Evolutionary conservation across 2,329 filamentous ascomycete genomes (phyloP).

Genomic region (Sporothrix curviconia): DNA sequence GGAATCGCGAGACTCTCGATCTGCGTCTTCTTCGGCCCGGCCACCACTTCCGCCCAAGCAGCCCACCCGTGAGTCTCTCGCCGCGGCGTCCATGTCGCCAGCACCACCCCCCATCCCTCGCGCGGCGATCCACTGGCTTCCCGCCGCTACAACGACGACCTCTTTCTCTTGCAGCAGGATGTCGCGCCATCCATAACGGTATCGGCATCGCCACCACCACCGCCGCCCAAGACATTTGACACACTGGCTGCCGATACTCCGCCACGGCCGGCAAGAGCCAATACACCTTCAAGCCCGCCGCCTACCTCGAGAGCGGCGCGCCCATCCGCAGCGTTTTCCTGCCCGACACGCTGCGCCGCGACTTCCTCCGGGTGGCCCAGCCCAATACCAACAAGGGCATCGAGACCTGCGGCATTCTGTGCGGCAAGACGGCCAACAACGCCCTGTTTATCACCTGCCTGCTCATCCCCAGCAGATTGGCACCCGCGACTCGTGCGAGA

Average conservation of each 20-base stretch:
- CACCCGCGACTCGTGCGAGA: constrained; percentile 92
- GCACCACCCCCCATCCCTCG: constrained; percentile 7
- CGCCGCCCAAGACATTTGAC: not conserved
- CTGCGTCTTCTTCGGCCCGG: constrained; percentile 12
- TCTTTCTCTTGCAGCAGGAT: constrained; percentile 1
- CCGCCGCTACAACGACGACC: constrained; percentile 1
- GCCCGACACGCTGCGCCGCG: constrained; percentile 63
- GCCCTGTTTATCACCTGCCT: constrained; percentile 85
- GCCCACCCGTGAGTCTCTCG: not conserved
- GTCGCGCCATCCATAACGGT: too few species aligned
- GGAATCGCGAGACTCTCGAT: constrained; percentile 25
- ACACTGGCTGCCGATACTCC: constrained; percentile 2
- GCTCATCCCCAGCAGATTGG: constrained; percentile 87
- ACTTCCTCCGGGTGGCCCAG: constrained; percentile 68
- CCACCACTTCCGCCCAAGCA: constrained; percentile 35
- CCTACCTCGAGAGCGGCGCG: constrained; percentile 82
- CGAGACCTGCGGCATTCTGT: constrained; percentile 93
- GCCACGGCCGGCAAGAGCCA: constrained; percentile 38
- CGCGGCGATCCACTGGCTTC: not conserved
- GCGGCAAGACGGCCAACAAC: constrained; percentile 84
- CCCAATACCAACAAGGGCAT: constrained; percentile 74
- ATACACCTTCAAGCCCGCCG: constrained; percentile 75
- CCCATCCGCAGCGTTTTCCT: constrained; percentile 85
- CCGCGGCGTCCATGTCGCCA: not conserved
- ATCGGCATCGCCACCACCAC: constrained; percentile 25